Base-by-base conservation (phyloP, 169 alveolate species). In the Miamiensis avidus region DNA sequence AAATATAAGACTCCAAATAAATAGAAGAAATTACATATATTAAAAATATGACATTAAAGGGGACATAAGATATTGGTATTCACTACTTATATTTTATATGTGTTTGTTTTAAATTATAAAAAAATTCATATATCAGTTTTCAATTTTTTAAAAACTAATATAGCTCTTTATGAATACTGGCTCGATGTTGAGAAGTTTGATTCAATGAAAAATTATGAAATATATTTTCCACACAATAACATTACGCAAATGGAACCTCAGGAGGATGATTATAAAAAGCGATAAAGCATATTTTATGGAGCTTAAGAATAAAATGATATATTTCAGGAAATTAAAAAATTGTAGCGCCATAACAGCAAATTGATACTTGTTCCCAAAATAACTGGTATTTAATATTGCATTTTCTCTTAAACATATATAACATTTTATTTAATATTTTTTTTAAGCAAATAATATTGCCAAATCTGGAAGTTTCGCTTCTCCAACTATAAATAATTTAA, bases 171-270 rank as follows among this genome's bases (percentile, higher is more conserved):
- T 75, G 33, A 30, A 75, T 75, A 75, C 28, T 75, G 81, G 81
- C 31, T 0, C 11, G 26, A 75, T 25, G 11, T 75, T 31, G 81
- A 75, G 25, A 65, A 75, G 0, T 75, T 75, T 75, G 81, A 75
- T 31, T 31, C 31, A 75, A 65, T 75, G 20, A 75, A 75, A 75
- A 75, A 31, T 27, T 75, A 75, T 29, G 81, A 75, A 25, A 34
- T 31, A 34, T 75, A 75, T 15, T 75, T 75, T 30, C 31, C 4
- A n/a, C 81, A 75, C 33, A 75, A 75, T 31, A 75, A 75, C 33
- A 31, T 75, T 30, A 28, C 31, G 29, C 33, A 29, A 75, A 65
- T 65, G 16, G 81, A 75, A 29, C 25, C 79, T 0, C 69, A 75
- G 26, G 26, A 28, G 25, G 81, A 75, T 29, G 31, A 75, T 6